Evolutionary conservation across 1,284 basidiomycete genomes (phyloP), one percentile per base, ranked within the genome.

Genomic region (Irpex sp.): DNA sequence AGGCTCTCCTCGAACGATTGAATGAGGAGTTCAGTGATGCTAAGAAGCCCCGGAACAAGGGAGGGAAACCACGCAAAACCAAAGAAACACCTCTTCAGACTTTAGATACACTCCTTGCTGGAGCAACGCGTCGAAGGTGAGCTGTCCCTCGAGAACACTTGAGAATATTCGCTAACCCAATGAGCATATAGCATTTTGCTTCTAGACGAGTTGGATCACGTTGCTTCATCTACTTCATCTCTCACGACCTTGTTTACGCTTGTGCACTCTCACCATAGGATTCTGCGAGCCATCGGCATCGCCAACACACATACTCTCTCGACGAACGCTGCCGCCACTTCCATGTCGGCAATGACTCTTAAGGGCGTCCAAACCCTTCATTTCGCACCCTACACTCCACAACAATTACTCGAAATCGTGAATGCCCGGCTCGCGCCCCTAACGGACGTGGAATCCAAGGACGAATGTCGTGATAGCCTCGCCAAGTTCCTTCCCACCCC

Each of bases 231-330:
- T 2, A 70, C 84, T 1, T 82, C 85, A 65, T 75, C 81, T 5
- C 77, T 93, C 26, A 74, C 81, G 0, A 76, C 85, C 6, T 75
- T 93, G 54, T 92, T 93, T 72, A 81, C 84, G 2, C 78, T 92
- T 17, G 81, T 88, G 9, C 79, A 82, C 55, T 74, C 81, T 2
- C 75, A 82, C 61, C 72, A 81, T 0, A 72, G 79, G 8, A 77
- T 75, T 52, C 70, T 92, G 58, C 84, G 90, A 52, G 76, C 91
- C 49, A 85, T 93, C 65, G 91, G 88, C 58, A 93, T 93, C 69
- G 91, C 91, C 36, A 93, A 93, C 67, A 92, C 90, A 0, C 91
- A 93, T 70, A 93, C 91, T 4, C 83, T 93, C 11, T 86, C 88
- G 1, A 81, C 86, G 2, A 78, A 82, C 0, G 74, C 79, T 0